Evolutionary conservation across 306 rosid genomes (phyloP).

Genomic region (Castanea crenata): DNA sequence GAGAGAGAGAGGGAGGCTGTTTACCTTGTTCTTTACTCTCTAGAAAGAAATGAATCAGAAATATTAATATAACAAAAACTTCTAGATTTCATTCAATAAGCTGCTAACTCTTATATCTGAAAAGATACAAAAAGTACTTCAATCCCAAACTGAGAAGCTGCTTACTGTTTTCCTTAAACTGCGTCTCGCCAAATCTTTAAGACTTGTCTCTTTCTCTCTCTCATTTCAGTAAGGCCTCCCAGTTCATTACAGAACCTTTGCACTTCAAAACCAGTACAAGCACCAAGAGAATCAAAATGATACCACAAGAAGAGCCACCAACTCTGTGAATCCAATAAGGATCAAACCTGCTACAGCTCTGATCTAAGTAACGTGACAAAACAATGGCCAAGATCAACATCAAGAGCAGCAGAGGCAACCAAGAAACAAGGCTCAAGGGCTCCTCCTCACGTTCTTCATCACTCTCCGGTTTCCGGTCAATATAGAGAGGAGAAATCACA

Average conservation of each 20-base stretch:
- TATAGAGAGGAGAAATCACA: slow-evolving; percentile 79
- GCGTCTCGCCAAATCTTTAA: background rate
- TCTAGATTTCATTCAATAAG: background rate
- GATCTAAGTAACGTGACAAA: slow-evolving; percentile 51
- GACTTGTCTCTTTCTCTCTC: background rate
- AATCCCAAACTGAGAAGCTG: too few relatives aligned
- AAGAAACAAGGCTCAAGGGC: slow-evolving; percentile 30
- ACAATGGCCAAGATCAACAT: slow-evolving; percentile 52
- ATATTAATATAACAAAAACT: background rate
- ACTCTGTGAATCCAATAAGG: slow-evolving; percentile 87
- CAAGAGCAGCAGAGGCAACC: slow-evolving; percentile 65
- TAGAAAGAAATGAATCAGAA: background rate
- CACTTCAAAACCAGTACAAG: slow-evolving; percentile 74
- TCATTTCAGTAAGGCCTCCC: slow-evolving; percentile 28
- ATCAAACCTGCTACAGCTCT: slow-evolving; percentile 55
- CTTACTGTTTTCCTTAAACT: background rate
- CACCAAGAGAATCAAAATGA: slow-evolving; percentile 51
- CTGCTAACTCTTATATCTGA: background rate
- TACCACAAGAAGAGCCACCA: slow-evolving; percentile 83
- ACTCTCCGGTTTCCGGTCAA: slow-evolving; percentile 45
- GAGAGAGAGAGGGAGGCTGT: background rate
- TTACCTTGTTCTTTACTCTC: background rate
- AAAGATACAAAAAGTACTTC: background rate
- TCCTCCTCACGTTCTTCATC: slow-evolving; percentile 55
- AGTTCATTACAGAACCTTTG: slow-evolving; percentile 49